These are phyloP conservation scores for Canariomyces notabilis DNA, from an alignment of 2,329 filamentous ascomycete species.

Conservation along the genomic window DNA sequence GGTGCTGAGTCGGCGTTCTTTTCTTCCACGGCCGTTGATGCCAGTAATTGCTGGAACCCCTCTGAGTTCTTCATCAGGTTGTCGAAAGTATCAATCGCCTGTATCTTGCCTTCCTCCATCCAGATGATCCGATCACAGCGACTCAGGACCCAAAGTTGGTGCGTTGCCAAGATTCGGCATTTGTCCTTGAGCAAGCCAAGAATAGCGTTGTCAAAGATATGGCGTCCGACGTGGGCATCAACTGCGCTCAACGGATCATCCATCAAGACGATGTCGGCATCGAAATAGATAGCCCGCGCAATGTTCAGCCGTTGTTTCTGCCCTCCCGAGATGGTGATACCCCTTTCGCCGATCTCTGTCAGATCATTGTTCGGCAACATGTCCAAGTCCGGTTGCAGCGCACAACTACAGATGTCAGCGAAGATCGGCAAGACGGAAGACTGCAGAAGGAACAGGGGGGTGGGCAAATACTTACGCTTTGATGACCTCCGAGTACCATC, in stretches of 20 bases:
- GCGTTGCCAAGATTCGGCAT: conserved; percentile 85
- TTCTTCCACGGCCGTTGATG: conserved; percentile 71
- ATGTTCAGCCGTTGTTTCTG: conserved; percentile 96
- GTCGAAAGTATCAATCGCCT: conserved; percentile 82
- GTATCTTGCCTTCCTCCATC: conserved; percentile 82
- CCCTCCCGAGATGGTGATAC: conserved; percentile 91
- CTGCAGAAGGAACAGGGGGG: not conserved
- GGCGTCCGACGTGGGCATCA: conserved; percentile 64
- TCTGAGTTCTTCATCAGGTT: conserved; percentile 75
- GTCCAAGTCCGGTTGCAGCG: conserved; percentile 77
- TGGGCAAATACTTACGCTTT: conserved; percentile 59
- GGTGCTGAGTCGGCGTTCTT: conserved; percentile 51
- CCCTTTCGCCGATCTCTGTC: conserved; percentile 92
- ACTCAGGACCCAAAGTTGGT: conserved; percentile 88
- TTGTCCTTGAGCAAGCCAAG: conserved; percentile 83
- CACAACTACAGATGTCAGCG: conserved; percentile 51
- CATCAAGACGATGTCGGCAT: conserved; percentile 63
- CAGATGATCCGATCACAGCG: conserved; percentile 89
- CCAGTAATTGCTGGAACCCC: conserved; percentile 80
- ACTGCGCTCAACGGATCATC: conserved; percentile 66
- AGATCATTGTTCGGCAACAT: conserved; percentile 86
- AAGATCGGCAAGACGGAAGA: too few species aligned
- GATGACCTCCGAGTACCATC: conserved; percentile 81
- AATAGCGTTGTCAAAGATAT: conserved; percentile 92
- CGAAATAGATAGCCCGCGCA: conserved; percentile 70